phyloP scores from a whole-genome alignment of 148 eudicot genomes.

The Chenopodium suecicum region DNA sequence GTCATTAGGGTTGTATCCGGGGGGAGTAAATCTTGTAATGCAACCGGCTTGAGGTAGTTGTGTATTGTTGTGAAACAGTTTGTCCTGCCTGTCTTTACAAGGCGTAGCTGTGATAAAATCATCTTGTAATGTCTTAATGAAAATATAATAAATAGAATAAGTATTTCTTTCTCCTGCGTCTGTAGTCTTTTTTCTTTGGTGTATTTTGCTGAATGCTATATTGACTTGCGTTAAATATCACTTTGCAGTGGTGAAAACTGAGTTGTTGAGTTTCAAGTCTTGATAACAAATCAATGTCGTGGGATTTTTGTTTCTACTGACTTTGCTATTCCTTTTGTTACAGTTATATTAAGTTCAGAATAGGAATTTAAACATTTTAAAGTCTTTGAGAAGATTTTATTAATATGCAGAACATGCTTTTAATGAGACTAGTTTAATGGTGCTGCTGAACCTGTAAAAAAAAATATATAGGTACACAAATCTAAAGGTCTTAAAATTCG shows the following conservation, averaged over 20 bases:
- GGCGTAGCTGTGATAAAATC: constrained; percentile 14
- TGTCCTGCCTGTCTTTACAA: not conserved
- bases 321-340: too few relatives aligned
- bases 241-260: too few relatives aligned
- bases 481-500: too few relatives aligned
- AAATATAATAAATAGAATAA: constrained; percentile 17
- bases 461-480: too few relatives aligned
- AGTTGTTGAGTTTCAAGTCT: too few relatives aligned
- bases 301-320: not conserved
- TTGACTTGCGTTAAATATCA: not conserved
- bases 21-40: constrained; percentile 1
- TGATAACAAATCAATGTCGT: not conserved
- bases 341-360: too few relatives aligned
- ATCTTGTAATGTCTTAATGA: constrained; percentile 23
- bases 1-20: not conserved
- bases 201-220: not conserved
- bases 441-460: not conserved
- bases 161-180: not conserved
- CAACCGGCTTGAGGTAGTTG: constrained; percentile 14
- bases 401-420: not conserved
- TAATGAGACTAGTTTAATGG: not conserved
- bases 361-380: too few relatives aligned
- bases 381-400: too few relatives aligned
- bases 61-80: constrained; percentile 9
- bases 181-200: not conserved